Evolutionary conservation across 2,329 filamentous ascomycete species (phyloP).

Genomic region (Penicillium sp.): DNA sequence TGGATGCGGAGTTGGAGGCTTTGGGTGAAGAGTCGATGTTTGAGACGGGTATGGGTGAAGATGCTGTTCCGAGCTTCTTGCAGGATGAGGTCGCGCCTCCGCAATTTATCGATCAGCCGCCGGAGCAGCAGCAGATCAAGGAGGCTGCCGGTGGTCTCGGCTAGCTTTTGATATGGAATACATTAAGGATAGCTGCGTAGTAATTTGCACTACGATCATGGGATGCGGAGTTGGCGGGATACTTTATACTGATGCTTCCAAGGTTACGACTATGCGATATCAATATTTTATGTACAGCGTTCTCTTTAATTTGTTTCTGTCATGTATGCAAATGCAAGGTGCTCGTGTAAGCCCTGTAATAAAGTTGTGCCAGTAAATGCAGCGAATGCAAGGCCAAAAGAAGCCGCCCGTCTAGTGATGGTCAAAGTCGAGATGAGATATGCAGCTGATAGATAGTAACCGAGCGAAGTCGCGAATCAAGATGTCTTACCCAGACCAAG

Average conservation of each 20-base stretch:
- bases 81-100: conserved; percentile 77
- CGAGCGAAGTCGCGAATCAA: neutral
- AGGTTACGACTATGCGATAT: neutral
- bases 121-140: conserved; percentile 70
- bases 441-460: neutral
- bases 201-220: neutral
- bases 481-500: conserved; percentile 51
- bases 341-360: neutral
- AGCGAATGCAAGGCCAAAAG: neutral
- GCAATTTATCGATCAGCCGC: conserved; percentile 89
- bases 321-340: neutral
- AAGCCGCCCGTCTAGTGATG: neutral
- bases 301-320: conserved; percentile 1
- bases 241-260: neutral
- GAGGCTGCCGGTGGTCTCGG: conserved; percentile 58
- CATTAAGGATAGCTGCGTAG: neutral
- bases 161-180: conserved; percentile 10
- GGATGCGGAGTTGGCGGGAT: neutral
- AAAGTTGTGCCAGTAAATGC: neutral
- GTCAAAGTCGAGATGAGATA: neutral
- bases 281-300: conserved; percentile 6
- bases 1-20: conserved; percentile 94
- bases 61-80: conserved; percentile 74
- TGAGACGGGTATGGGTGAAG: conserved; percentile 60
- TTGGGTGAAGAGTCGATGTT: conserved; percentile 90